Base-by-base conservation (phyloP, 2,329 filamentous ascomycete genomes). In the Hirsutella rhossiliensis region DNA sequence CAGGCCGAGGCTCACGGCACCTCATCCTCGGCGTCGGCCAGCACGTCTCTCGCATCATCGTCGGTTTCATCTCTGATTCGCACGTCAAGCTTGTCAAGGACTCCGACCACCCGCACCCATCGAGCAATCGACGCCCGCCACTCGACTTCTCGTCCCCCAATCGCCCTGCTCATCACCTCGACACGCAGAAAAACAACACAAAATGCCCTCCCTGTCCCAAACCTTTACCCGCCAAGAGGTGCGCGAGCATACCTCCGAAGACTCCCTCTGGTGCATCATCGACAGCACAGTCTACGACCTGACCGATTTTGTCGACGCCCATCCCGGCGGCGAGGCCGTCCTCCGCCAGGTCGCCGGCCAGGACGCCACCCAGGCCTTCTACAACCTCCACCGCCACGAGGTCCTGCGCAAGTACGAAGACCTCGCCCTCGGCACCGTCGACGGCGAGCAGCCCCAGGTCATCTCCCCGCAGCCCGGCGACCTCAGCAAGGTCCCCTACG, bases 341-440 rank as follows among this genome's bases (percentile, higher is more conserved):
- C 76, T 94, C 32, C 73, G 76, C 43, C 86, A 94, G 64, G 77
- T 90, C 40, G 87, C 84, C 28, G 87, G 87, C 49, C 75, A 78
- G 52, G 87, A 94, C 58, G 86, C 87, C 42, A 94, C 87, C 2
- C 68, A 74, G 31, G 83, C 82, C 45, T 94, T 94, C 65, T 94
- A 94, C 76, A 94, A 94, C 69, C 79, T 95, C 43, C 88, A 95
- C 67, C 74, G 87, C 23, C 87, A 94, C 54, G 87, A 94, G 64
- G 85, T 94, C n/a, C 74, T 94, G 11, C 69, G 80, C 48, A 88
- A 88, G 62, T 94, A 94, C 70, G 66, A 73, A 40, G 71, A 76
- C 54, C 74, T 94, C 17, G 82, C 77, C 62, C 75, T 94, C 54
- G 87, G 87, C 56, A 84, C 78, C 13, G 62, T 94, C 57, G 68